phyloP scores from a whole-genome alignment of 2,329 filamentous ascomycete species.

The Pseudogymnoascus sp. region DNA sequence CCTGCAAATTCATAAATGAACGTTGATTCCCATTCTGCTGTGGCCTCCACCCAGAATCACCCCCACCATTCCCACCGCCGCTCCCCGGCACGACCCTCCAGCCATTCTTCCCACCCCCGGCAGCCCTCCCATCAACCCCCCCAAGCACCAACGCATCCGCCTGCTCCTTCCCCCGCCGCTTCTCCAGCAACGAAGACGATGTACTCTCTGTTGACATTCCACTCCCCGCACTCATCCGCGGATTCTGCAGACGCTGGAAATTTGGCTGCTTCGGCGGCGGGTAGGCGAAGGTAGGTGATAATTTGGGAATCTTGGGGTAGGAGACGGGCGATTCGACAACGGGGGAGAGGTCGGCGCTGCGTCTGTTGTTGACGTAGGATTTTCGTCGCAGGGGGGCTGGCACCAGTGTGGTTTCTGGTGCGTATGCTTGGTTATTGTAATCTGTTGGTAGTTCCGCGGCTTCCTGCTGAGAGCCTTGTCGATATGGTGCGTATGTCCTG shows the following conservation, averaged over 20 bases:
- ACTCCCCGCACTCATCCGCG: neutral
- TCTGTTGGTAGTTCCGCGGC: neutral
- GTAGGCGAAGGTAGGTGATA: neutral
- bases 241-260: neutral
- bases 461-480: neutral
- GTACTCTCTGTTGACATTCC: neutral
- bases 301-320: neutral
- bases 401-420: neutral
- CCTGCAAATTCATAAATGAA: conserved; percentile 2
- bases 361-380: neutral
- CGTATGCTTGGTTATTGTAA: neutral
- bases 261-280: conserved; percentile 1
- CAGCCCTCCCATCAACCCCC: neutral
- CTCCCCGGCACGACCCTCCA: neutral
- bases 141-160: neutral
- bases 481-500: neutral
- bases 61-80: neutral
- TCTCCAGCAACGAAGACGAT: neutral
- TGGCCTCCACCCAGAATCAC: neutral
- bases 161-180: neutral
- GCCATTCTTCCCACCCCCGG: neutral
- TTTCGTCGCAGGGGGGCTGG: neutral
- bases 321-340: neutral
- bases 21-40: neutral
- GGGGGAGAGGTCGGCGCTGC: neutral